A percentile compares a stretch with the other conserved stretches of the same genome.
These are phyloP conservation scores for Nemania sp. DNA, from an alignment of 2,329 filamentous ascomycete species.

Conservation along the genomic window DNA sequence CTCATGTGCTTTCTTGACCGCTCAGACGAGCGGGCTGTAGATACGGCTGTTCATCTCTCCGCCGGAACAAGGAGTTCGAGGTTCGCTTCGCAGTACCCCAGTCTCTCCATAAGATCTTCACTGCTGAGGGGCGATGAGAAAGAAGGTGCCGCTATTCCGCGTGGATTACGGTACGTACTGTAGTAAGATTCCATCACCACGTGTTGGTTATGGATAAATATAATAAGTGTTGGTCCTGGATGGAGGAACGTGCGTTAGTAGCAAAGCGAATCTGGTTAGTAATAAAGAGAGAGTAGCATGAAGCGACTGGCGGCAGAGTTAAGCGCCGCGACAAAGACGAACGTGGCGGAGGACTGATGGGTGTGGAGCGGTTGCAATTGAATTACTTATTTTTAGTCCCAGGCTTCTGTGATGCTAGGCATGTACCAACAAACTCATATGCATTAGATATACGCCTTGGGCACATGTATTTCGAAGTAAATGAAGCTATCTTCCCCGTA, in stretches of 20 bases:
- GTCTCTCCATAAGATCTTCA: constrained; percentile 1
- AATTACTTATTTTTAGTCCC: constrained; percentile 27
- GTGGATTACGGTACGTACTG: constrained; percentile 13
- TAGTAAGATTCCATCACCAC: constrained; percentile 16
- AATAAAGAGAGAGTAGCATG: constrained; percentile 6
- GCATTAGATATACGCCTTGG: background rate
- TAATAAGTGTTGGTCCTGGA: background rate
- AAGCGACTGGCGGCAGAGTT: constrained; percentile 6
- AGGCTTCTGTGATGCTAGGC: background rate
- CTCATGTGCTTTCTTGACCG: background rate
- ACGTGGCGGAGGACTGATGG: background rate
- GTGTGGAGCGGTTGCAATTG: constrained; percentile 3
- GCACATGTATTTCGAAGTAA: background rate
- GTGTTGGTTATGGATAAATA: constrained; percentile 24
- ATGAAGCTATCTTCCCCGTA: background rate
- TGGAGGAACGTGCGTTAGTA: background rate
- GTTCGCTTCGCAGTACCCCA: background rate
- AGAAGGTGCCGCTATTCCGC: constrained; percentile 9
- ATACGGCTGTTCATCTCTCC: background rate
- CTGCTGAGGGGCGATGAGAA: background rate
- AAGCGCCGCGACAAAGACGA: constrained; percentile 10
- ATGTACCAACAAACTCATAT: background rate
- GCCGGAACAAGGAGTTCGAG: background rate
- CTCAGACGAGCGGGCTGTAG: background rate
- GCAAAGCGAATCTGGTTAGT: background rate